A percentile compares a stretch with the other conserved stretches of the same genome.
These are phyloP conservation scores for Geranomyces variabilis DNA, from an alignment of 192 early-diverging fungal species.

Conservation along the genomic window DNA sequence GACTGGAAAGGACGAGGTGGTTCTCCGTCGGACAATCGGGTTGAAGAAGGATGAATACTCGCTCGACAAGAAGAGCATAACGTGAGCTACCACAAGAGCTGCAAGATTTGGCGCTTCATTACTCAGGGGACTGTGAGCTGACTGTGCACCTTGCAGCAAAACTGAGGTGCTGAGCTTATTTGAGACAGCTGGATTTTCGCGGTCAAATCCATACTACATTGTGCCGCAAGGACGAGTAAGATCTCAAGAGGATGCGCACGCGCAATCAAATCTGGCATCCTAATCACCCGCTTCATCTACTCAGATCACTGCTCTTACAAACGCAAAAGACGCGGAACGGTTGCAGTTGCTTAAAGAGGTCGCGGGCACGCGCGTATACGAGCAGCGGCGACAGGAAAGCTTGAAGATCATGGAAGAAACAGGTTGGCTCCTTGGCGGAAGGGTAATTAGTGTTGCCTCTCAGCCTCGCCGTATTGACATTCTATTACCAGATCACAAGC, in stretches of 20 bases:
- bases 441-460: not conserved
- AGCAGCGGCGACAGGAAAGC: slow-evolving; percentile 85
- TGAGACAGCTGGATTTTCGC: slow-evolving; percentile 94
- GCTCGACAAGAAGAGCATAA: slow-evolving; percentile 89
- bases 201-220: slow-evolving; percentile 98
- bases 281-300: too few relatives aligned
- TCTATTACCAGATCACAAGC: slow-evolving; percentile 72
- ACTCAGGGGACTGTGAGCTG: not conserved
- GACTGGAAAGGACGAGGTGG: slow-evolving; percentile 89
- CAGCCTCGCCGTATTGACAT: not conserved
- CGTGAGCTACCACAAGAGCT: slow-evolving; percentile 46
- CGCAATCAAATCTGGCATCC: too few relatives aligned
- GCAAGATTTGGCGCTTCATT: not conserved
- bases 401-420: slow-evolving; percentile 93
- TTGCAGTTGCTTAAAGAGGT: slow-evolving; percentile 93
- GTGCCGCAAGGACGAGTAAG: slow-evolving; percentile 93
- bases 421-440: slow-evolving; percentile 44
- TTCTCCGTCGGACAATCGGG: slow-evolving; percentile 91
- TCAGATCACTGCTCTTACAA: slow-evolving; percentile 89
- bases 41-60: slow-evolving; percentile 98
- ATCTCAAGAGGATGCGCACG: too few relatives aligned
- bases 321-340: slow-evolving; percentile 90
- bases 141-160: slow-evolving; percentile 59
- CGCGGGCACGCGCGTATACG: slow-evolving; percentile 96
- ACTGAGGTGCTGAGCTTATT: slow-evolving; percentile 90